phyloP scores from a whole-genome alignment of 2,329 filamentous ascomycete genomes.

The Amesomyces nigricolor region DNA sequence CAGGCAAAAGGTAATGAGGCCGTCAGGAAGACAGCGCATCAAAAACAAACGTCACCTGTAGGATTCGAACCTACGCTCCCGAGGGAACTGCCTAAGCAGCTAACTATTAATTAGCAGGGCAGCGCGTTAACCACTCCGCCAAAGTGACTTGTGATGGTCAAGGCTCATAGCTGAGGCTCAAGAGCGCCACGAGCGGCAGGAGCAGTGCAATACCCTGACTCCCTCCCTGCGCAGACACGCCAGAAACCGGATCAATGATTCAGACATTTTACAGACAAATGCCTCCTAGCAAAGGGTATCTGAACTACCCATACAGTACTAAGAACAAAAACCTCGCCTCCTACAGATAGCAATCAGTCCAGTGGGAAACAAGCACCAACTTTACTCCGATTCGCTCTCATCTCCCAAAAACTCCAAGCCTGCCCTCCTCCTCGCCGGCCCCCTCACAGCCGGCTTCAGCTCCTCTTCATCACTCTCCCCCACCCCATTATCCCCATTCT shows the following conservation, averaged over 20 bases:
- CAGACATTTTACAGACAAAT: background rate
- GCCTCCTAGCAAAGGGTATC: conserved; percentile 11
- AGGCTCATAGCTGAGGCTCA: background rate
- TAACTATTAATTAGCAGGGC: conserved; percentile 20
- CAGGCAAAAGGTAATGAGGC: background rate
- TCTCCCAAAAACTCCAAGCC: conserved; percentile 63
- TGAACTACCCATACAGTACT: background rate
- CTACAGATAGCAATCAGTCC: background rate
- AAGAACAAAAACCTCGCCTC: background rate
- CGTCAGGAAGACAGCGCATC: background rate
- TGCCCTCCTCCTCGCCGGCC: conserved; percentile 40
- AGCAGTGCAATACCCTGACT: too few relatives aligned
- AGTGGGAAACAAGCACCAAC: background rate
- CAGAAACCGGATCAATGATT: too few relatives aligned
- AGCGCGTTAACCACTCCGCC: conserved; percentile 25
- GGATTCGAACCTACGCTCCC: conserved; percentile 25
- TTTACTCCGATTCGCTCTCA: conserved; percentile 58
- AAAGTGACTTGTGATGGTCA: conserved; percentile 16
- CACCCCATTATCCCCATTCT: conserved; percentile 17
- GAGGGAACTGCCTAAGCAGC: conserved; percentile 20
- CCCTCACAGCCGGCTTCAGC: conserved; percentile 29
- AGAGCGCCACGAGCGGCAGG: too few relatives aligned
- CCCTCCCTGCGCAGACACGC: too few relatives aligned
- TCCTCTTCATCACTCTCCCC: conserved; percentile 30
- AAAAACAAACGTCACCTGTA: conserved; percentile 21